phyloP scores from a whole-genome alignment of 257 asterid genomes.

The Nicotiana benthamiana region DNA sequence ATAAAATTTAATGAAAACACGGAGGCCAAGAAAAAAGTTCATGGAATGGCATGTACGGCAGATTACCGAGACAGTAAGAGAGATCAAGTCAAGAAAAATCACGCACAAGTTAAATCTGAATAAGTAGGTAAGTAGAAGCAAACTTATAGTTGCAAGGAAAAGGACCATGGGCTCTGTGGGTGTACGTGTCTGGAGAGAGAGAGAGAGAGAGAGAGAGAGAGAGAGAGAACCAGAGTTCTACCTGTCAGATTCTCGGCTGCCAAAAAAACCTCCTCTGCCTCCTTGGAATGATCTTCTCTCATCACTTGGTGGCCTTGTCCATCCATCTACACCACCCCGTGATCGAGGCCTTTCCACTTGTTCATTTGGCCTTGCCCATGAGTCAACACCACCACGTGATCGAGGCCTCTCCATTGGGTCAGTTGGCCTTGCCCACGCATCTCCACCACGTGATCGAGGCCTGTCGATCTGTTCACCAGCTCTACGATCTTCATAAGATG shows the following conservation, averaged over 20 bases:
- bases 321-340: constrained; percentile 11
- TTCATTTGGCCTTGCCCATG: constrained; percentile 9
- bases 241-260: constrained; percentile 75
- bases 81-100: neutral
- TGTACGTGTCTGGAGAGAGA: neutral
- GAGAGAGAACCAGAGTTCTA: constrained; percentile 16
- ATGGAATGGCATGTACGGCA: neutral
- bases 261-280: constrained; percentile 76
- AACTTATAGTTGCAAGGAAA: neutral
- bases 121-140: neutral
- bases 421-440: constrained; percentile 44
- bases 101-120: neutral
- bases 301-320: constrained; percentile 40
- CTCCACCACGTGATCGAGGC: constrained; percentile 78
- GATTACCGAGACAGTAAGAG: neutral
- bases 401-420: constrained; percentile 13
- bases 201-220: constrained; percentile 7
- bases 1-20: neutral
- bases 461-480: constrained; percentile 65
- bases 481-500: constrained; percentile 57
- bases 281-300: constrained; percentile 68
- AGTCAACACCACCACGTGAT: constrained; percentile 8
- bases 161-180: neutral
- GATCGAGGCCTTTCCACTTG: constrained; percentile 5
- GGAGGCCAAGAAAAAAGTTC: neutral